Evolutionary conservation across 305 asterid genomes (phyloP).

Genomic region (Withania somnifera): DNA sequence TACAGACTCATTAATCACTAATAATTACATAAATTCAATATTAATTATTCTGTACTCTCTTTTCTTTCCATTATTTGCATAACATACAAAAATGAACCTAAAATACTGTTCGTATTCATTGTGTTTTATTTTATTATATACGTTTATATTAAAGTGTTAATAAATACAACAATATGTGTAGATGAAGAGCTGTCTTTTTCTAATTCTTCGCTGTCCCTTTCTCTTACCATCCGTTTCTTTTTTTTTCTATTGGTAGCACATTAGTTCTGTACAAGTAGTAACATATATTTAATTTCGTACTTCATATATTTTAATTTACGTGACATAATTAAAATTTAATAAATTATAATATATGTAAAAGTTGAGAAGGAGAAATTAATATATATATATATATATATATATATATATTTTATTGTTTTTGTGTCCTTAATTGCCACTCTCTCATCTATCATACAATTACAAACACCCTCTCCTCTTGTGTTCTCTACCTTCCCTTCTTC

Average conservation of each 20-base stretch:
- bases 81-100: background rate
- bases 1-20: constrained; percentile 12
- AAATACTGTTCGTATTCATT: background rate
- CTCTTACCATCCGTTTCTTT: constrained; percentile 27
- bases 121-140: too few relatives aligned
- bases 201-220: constrained; percentile 26
- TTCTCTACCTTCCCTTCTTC: constrained; percentile 11
- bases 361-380: too few relatives aligned
- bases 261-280: background rate
- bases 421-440: constrained; percentile 25
- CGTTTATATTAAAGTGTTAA: background rate
- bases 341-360: too few relatives aligned
- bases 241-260: background rate
- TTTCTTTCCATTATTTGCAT: background rate
- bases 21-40: constrained; percentile 8
- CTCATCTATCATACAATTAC: constrained; percentile 14
- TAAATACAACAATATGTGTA: background rate
- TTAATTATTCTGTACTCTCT: background rate
- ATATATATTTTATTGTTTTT: background rate
- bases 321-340: too few relatives aligned
- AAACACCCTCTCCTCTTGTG: constrained; percentile 3
- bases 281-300: background rate
- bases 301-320: background rate
- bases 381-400: too few relatives aligned
- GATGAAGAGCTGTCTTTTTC: constrained; percentile 24